Evolutionary conservation across 345 rosid species (phyloP).

Genomic region (Garcia nutans): DNA sequence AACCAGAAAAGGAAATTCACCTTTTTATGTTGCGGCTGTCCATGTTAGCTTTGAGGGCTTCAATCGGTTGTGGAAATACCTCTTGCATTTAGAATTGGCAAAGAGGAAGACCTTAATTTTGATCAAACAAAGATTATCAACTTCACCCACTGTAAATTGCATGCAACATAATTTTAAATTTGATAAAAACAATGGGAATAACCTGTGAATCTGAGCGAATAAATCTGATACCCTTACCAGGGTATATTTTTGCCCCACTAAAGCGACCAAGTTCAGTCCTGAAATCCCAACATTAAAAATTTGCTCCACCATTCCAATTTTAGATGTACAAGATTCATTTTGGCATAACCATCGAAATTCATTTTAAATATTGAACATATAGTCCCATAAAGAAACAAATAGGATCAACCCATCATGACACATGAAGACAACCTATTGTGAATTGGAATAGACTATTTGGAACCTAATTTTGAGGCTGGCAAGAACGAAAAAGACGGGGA

Average conservation of each 20-base stretch:
- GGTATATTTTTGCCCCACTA: slow-evolving; percentile 70
- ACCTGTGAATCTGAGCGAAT: slow-evolving; percentile 77
- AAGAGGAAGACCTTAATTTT: slow-evolving; percentile 69
- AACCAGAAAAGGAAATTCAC: slow-evolving; percentile 17
- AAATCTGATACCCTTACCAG: slow-evolving; percentile 70
- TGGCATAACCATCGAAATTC: background rate
- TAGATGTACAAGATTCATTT: background rate
- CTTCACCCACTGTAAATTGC: slow-evolving; percentile 5
- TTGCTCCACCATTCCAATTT: background rate
- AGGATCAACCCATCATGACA: background rate
- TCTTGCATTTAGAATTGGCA: slow-evolving; percentile 80
- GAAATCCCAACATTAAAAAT: background rate
- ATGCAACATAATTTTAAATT: too few species aligned
- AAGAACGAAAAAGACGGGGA: slow-evolving; percentile 8
- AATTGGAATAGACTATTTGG: slow-evolving; percentile 27
- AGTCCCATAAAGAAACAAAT: background rate
- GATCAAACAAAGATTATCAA: background rate
- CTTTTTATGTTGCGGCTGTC: slow-evolving; percentile 78
- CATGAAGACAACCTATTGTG: background rate
- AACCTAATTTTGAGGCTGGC: slow-evolving; percentile 18
- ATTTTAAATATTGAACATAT: background rate
- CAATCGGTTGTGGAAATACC: slow-evolving; percentile 87
- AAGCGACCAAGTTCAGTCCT: slow-evolving; percentile 72
- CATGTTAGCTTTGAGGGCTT: slow-evolving; percentile 93
- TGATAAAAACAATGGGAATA: background rate